phyloP scores from a whole-genome alignment of 1,284 basidiomycete species.

The Austroboletus olivaceoglutinosus region DNA sequence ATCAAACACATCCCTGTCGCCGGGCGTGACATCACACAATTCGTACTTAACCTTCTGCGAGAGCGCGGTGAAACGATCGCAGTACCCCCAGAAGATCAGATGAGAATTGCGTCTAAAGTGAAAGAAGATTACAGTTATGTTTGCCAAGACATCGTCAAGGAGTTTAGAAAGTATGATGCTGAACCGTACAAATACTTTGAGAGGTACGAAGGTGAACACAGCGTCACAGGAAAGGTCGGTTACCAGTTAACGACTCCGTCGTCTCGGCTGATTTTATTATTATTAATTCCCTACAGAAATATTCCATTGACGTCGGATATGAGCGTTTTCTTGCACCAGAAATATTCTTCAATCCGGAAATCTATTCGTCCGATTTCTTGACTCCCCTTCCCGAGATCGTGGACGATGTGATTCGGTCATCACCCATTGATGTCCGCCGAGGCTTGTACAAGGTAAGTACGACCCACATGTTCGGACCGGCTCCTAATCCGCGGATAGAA shows the following conservation, averaged over 20 bases:
- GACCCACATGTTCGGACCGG: not conserved
- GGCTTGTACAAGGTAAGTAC: constrained; percentile 84
- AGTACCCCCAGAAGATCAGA: constrained; percentile 96
- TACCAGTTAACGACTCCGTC: not conserved
- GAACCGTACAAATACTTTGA: constrained; percentile 98
- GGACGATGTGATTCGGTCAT: constrained; percentile 93
- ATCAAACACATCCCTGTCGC: constrained; percentile 99
- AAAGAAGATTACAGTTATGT: constrained; percentile 99
- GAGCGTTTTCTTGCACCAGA: constrained; percentile 99
- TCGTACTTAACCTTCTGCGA: constrained; percentile 94
- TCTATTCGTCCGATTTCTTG: constrained; percentile 96
- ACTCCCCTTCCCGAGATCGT: constrained; percentile 97
- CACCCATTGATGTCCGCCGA: constrained; percentile 92
- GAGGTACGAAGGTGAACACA: constrained; percentile 90
- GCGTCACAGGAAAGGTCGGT: constrained; percentile 85
- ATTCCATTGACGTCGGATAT: constrained; percentile 92
- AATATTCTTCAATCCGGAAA: constrained; percentile 99
- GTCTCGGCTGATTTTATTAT: not conserved
- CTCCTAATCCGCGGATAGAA: constrained; percentile 51
- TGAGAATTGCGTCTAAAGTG: constrained; percentile 89
- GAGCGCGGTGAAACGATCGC: constrained; percentile 90
- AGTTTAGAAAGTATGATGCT: constrained; percentile 96
- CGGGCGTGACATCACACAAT: constrained; percentile 95
- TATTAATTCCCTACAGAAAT: constrained; percentile 58
- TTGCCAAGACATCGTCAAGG: constrained; percentile 98